These are phyloP conservation scores for Passiflora organensis DNA, from an alignment of 345 rosid genomes.

Conservation along the genomic window DNA sequence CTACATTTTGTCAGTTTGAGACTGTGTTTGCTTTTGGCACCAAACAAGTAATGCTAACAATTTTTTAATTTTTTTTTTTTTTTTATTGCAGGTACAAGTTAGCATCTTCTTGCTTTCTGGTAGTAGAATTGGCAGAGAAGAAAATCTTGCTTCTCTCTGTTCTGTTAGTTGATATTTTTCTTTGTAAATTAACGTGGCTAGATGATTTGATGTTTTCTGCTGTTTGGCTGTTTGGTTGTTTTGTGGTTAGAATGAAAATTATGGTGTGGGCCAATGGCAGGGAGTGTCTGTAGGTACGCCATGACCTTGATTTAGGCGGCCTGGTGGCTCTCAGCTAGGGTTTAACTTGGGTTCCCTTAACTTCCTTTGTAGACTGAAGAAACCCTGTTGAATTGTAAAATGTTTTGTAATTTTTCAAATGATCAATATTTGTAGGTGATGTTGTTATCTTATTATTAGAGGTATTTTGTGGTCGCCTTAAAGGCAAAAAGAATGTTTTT, in stretches of 20 bases:
- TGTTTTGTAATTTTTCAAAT: neutral
- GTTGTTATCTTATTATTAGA: no score
- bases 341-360: constrained; percentile 29
- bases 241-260: constrained; percentile 40
- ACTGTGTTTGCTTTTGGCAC: no score
- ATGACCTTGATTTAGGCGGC: constrained; percentile 34
- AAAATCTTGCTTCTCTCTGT: constrained; percentile 16
- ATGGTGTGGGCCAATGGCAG: no score
- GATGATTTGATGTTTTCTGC: constrained; percentile 32
- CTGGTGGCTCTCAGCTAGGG: constrained; percentile 21
- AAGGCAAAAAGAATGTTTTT: no score
- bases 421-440: constrained; percentile 3
- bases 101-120: constrained; percentile 27
- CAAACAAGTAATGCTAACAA: no score
- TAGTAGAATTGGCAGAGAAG: constrained; percentile 45
- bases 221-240: constrained; percentile 17
- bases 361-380: constrained; percentile 18
- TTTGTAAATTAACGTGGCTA: constrained; percentile 43
- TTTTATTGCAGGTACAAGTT: constrained; percentile 44
- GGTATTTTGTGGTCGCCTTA: no score
- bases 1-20: no score
- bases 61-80: no score
- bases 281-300: constrained; percentile 47
- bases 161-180: constrained; percentile 15
- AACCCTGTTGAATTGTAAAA: constrained; percentile 27